Conservation (phyloP, 108 stramenopile genomes). For the Fistulifera pelliculosa region DNA sequence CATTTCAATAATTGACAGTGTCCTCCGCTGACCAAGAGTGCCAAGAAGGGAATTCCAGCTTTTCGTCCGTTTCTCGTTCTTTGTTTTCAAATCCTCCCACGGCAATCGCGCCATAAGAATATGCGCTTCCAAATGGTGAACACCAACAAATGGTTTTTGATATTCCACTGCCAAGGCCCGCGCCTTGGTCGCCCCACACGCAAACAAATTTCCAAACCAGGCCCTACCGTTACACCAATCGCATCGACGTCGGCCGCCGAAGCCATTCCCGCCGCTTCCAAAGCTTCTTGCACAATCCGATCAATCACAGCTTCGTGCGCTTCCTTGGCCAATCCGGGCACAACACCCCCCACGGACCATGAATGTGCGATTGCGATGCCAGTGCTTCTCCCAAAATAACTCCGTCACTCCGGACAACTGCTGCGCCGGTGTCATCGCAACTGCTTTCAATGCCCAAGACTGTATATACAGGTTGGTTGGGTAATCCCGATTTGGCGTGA, state of each 20-base stretch:
- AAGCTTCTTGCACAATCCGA: constrained; percentile 64
- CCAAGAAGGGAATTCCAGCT: constrained; percentile 89
- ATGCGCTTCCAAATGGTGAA: constrained; percentile 97
- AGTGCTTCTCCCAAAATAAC: constrained; percentile 86
- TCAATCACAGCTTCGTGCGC: constrained; percentile 88
- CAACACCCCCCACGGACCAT: constrained; percentile 95
- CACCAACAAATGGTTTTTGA: constrained; percentile 87
- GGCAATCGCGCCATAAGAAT: constrained; percentile 87
- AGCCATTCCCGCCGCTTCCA: constrained; percentile 58
- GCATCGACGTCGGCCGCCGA: constrained; percentile 82
- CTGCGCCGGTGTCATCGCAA: constrained; percentile 92
- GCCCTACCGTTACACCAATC: constrained; percentile 96
- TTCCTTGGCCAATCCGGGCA: constrained; percentile 82
- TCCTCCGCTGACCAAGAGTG: constrained; percentile 93
- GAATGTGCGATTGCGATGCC: constrained; percentile 87
- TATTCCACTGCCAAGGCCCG: constrained; percentile 63
- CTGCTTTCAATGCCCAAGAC: constrained; percentile 97
- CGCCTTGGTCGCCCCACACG: constrained; percentile 88
- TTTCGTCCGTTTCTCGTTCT: constrained; percentile 7
- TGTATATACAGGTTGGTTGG: constrained; percentile 34
- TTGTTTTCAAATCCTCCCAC: constrained; percentile 19
- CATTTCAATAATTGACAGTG: constrained; percentile 92
- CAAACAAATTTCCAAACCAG: constrained; percentile 95
- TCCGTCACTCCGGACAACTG: constrained; percentile 89
- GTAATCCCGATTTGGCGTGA: constrained; percentile 54